Evolutionary conservation across 2,329 filamentous ascomycete species (phyloP), one percentile per base, ranked within the genome.

Genomic region (Colletotrichum sp.): DNA sequence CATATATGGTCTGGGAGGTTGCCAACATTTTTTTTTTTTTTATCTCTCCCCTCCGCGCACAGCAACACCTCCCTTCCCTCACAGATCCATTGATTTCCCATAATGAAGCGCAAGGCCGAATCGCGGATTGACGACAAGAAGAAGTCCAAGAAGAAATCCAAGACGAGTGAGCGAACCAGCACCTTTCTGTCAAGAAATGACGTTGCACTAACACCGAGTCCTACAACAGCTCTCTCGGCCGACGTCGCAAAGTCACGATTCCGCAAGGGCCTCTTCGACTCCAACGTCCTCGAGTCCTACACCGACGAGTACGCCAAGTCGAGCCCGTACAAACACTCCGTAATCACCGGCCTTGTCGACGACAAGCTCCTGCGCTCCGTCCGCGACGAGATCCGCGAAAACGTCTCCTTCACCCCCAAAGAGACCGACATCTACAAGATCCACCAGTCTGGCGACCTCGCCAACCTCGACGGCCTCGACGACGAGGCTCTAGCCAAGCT

Each of bases 381-480:
- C 76, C 96, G 97, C 83, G 87, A 91, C 81, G 97, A 99, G 87
- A 96, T 99, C 85, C 93, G 94, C 85, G 90, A 94, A 80, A 96
- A 98, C 83, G 95, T 99, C 79, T 93, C 95, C 79, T 99, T 99
- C 87, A 98, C 97, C 15, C 96, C 96, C 80, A 99, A 99, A 86
- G 97, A 99, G 86, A 99, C 97, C 64, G 97, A 99, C 85, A 99
- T 99, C 81, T 99, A 99, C 91, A 98, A 98, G 87, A 99, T 99
- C 83, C 96, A 98, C 90, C 97, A 99, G 88, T 99, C 96, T 6
- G 97, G 97, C 79, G 97, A 99, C 84, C 91, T 99, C 39, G 97
- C 97, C 63, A 99, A 99, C 86, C 92, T 99, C 75, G 96, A 98
- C 85, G 97, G 97, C 28, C 91, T 99, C 59, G 95, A 98, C 77